These are phyloP conservation scores for Calocera viscosa DNA, from an alignment of 768 basidiomycete species.

Conservation along the genomic window DNA sequence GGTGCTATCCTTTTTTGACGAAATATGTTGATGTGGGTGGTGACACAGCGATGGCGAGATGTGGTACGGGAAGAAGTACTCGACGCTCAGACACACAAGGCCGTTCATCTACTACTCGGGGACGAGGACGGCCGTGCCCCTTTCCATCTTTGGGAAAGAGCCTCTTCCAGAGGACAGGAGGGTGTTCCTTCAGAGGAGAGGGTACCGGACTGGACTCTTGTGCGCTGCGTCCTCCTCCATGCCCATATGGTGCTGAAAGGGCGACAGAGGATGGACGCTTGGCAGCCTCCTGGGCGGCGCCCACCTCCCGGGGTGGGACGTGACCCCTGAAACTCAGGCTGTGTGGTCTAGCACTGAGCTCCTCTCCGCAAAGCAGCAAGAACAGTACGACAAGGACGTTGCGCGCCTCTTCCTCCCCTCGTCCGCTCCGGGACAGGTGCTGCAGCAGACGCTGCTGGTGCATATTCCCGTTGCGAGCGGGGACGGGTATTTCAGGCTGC, in stretches of 20 bases:
- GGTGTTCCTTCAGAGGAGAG: constrained; percentile 17
- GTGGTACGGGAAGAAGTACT: constrained; percentile 5
- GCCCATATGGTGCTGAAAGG: neutral
- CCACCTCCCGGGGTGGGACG: constrained; percentile 16
- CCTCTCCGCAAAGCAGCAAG: neutral
- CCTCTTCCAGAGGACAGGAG: constrained; percentile 13
- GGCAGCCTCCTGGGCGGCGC: constrained; percentile 15
- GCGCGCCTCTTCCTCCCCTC: constrained; percentile 6
- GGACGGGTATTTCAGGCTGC: constrained; percentile 17
- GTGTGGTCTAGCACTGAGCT: constrained; percentile 1
- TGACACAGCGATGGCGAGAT: constrained; percentile 14
- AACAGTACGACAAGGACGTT: constrained; percentile 10
- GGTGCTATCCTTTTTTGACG: neutral
- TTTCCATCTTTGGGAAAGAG: constrained; percentile 14
- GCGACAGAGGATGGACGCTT: constrained; percentile 15
- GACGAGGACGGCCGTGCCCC: constrained; percentile 11
- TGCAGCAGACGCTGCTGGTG: constrained; percentile 13
- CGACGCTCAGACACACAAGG: constrained; percentile 13
- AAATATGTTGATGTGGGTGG: neutral
- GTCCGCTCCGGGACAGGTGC: neutral
- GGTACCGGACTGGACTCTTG: constrained; percentile 16
- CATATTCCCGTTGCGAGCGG: constrained; percentile 17
- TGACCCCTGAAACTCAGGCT: constrained; percentile 10
- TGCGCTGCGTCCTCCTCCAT: neutral
- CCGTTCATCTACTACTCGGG: constrained; percentile 16